phyloP scores from a whole-genome alignment of 441 rosid species.

The Pelargonium citronellum region DNA sequence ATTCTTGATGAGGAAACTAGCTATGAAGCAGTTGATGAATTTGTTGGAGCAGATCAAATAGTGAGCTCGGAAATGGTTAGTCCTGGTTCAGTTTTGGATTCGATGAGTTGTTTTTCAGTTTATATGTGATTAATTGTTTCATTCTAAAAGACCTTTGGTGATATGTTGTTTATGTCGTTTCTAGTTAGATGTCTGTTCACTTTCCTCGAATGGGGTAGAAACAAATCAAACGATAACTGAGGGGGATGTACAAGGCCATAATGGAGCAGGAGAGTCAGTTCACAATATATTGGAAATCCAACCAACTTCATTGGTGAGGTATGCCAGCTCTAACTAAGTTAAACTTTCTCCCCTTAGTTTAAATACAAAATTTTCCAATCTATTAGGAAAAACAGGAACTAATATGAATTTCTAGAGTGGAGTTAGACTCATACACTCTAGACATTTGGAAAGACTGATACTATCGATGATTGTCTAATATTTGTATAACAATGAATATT shows the following conservation, averaged over 20 bases:
- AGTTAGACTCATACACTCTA: background rate
- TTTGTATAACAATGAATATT: too few relatives aligned
- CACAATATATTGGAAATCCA: conserved; percentile 24
- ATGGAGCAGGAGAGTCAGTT: conserved; percentile 23
- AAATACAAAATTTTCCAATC: background rate
- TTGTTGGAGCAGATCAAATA: conserved; percentile 15
- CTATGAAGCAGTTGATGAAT: conserved; percentile 15
- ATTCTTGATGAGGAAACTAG: conserved; percentile 24
- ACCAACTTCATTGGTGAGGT: conserved; percentile 33
- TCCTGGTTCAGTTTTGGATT: conserved; percentile 16
- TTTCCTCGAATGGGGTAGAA: conserved; percentile 30
- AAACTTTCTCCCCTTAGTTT: background rate
- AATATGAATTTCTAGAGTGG: background rate
- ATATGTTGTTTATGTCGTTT: conserved; percentile 14
- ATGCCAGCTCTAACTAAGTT: conserved; percentile 9
- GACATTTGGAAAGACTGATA: background rate
- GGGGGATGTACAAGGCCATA: conserved; percentile 21
- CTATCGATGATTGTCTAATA: background rate
- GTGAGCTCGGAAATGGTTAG: conserved; percentile 37
- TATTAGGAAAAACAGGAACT: background rate
- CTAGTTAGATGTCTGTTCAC: conserved; percentile 26
- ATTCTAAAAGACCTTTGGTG: background rate
- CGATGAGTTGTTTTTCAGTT: background rate
- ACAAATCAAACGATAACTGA: conserved; percentile 21
- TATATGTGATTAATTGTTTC: background rate